Conservation (phyloP, 176 grass and related monocot genomes). For the Paspalum vaginatum region DNA sequence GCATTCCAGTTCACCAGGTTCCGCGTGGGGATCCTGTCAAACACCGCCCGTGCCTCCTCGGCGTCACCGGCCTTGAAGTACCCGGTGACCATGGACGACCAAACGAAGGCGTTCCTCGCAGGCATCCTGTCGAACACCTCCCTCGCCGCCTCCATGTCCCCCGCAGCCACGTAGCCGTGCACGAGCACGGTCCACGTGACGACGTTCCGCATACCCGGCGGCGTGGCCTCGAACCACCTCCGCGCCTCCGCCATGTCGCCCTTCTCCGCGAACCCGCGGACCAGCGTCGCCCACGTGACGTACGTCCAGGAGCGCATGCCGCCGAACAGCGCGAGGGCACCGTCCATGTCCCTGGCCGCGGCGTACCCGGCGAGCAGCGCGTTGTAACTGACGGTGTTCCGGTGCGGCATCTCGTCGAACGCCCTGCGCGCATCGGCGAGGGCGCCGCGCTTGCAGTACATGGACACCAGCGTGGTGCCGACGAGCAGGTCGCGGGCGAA, state of each 20-base stretch:
- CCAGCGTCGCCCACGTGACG: constrained; percentile 52
- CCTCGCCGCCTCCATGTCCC: constrained; percentile 56
- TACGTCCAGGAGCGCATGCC: constrained; percentile 28
- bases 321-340: constrained; percentile 38
- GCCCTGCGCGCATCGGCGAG: constrained; percentile 22
- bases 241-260: constrained; percentile 44
- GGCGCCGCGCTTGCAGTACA: constrained; percentile 56
- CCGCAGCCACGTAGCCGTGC: constrained; percentile 44
- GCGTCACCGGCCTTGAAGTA: constrained; percentile 63
- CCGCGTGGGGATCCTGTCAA: constrained; percentile 47
- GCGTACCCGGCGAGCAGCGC: constrained; percentile 59
- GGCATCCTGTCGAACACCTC: constrained; percentile 70
- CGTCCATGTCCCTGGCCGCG: constrained; percentile 42
- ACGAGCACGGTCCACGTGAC: constrained; percentile 66
- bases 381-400: constrained; percentile 52
- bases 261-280: constrained; percentile 51
- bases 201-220: constrained; percentile 42
- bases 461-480: constrained; percentile 60
- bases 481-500: constrained; percentile 38
- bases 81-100: constrained; percentile 69
- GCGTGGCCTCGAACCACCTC: constrained; percentile 47
- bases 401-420: constrained; percentile 58
- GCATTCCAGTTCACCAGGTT: constrained; percentile 75
- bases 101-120: constrained; percentile 54
- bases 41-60: constrained; percentile 37